These are phyloP conservation scores for Olyra latifolia DNA, from an alignment of 176 grass and related monocot species.

Conservation along the genomic window DNA sequence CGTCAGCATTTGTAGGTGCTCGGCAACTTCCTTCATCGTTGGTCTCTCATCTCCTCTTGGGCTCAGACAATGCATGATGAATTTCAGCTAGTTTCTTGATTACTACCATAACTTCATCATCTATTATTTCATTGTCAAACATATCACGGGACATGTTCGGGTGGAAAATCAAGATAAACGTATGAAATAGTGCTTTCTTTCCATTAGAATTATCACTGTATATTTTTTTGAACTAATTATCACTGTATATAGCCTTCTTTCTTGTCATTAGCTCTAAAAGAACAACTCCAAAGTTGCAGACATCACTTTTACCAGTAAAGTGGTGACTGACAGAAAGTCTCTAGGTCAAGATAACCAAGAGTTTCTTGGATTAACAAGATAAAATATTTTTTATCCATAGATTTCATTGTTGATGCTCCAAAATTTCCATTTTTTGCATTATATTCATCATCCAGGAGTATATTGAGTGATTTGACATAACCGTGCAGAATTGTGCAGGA, in stretches of 20 bases:
- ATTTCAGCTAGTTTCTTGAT: slow-evolving; percentile 24
- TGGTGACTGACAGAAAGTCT: slow-evolving; percentile 61
- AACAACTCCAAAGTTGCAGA: slow-evolving; percentile 69
- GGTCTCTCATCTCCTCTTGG: slow-evolving; percentile 25
- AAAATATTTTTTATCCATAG: slow-evolving; percentile 50
- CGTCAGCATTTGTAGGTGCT: slow-evolving; percentile 4
- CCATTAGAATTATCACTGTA: too few species aligned
- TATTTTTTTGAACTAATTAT: too few species aligned
- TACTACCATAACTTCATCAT: slow-evolving; percentile 18
- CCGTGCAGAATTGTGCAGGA: slow-evolving; percentile 43
- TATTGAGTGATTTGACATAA: slow-evolving; percentile 58
- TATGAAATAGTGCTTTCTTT: slow-evolving; percentile 16
- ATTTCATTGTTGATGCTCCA: slow-evolving; percentile 55
- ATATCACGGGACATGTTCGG: slow-evolving; percentile 22
- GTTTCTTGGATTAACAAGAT: slow-evolving; percentile 74
- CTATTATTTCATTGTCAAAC: slow-evolving; percentile 10
- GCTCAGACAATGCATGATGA: neutral
- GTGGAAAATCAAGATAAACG: neutral
- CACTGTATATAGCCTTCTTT: slow-evolving; percentile 51
- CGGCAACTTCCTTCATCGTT: slow-evolving; percentile 21
- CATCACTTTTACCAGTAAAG: slow-evolving; percentile 72
- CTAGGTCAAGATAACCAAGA: slow-evolving; percentile 63
- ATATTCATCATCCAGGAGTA: slow-evolving; percentile 40
- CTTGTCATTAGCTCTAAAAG: slow-evolving; percentile 68
- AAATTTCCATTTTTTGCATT: slow-evolving; percentile 59